phyloP scores from a whole-genome alignment of 2,329 filamentous ascomycete genomes.

The Dendrostoma leiphaemia region DNA sequence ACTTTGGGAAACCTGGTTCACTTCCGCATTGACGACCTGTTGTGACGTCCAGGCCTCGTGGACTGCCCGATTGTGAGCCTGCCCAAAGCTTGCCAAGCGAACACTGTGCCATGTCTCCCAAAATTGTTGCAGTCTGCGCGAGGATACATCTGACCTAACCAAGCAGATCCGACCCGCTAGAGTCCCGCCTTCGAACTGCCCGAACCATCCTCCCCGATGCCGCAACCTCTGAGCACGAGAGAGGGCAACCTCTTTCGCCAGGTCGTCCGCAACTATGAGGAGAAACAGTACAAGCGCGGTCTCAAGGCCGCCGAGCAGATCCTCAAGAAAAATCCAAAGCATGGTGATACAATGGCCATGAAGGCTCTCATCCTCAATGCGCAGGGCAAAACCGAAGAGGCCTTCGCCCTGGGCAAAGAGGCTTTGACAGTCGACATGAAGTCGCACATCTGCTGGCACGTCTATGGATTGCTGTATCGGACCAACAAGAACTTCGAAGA shows the following conservation, averaged over 20 bases:
- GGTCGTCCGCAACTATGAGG: conserved; percentile 93
- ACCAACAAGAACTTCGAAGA: conserved; percentile 98
- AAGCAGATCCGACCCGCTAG: neutral
- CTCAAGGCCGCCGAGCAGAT: conserved; percentile 96
- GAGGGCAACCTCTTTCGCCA: conserved; percentile 92
- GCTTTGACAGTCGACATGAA: conserved; percentile 97
- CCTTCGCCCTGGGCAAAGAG: conserved; percentile 87
- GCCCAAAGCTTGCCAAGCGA: neutral
- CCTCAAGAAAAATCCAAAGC: conserved; percentile 87
- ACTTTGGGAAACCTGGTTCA: neutral
- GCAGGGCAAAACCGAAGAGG: conserved; percentile 88
- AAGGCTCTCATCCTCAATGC: conserved; percentile 96
- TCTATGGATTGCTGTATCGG: conserved; percentile 91
- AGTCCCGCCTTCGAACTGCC: conserved; percentile 4
- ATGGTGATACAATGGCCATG: conserved; percentile 99
- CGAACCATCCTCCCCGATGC: conserved; percentile 48
- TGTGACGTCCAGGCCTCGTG: neutral
- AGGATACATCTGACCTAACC: neutral
- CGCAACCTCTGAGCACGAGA: conserved; percentile 76
- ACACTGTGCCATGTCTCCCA: neutral
- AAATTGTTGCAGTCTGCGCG: neutral
- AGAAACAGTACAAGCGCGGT: conserved; percentile 95
- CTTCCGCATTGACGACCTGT: neutral
- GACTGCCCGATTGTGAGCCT: neutral
- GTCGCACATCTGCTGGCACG: conserved; percentile 99